Conservation (phyloP, 345 rosid genomes). For the Salix purpurea region DNA sequence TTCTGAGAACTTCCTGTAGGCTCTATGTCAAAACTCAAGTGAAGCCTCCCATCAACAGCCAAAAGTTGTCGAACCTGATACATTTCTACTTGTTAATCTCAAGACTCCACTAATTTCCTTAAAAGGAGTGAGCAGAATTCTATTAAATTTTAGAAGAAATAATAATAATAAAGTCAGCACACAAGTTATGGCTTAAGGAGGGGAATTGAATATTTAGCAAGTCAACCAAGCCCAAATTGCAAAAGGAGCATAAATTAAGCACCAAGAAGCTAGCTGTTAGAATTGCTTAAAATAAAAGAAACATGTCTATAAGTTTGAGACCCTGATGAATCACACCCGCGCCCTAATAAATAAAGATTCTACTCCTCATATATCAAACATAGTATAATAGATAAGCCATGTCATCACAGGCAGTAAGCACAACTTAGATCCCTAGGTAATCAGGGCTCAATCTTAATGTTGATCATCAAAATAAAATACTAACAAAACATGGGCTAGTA, state of each 20-base stretch:
- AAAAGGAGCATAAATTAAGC: not conserved
- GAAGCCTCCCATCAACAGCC: slow-evolving; percentile 86
- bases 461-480: not conserved
- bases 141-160: not conserved
- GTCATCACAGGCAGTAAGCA: not conserved
- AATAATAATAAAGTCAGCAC: not conserved
- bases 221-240: not conserved
- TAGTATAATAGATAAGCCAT: not conserved
- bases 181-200: not conserved
- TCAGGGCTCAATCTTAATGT: not conserved
- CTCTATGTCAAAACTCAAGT: slow-evolving; percentile 63
- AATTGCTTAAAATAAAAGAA: not conserved
- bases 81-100: slow-evolving; percentile 12
- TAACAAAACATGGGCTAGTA: not conserved
- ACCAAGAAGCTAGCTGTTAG: not conserved
- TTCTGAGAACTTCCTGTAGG: slow-evolving; percentile 78
- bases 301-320: not conserved
- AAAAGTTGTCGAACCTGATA: slow-evolving; percentile 80
- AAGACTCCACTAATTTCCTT: not conserved
- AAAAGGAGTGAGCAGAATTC: not conserved
- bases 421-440: not conserved
- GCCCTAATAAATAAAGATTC: not conserved
- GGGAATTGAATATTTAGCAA: not conserved
- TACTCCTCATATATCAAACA: not conserved
- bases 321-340: not conserved